Conservation (phyloP, 805 yeast species). For the Yarrowia sp. region DNA sequence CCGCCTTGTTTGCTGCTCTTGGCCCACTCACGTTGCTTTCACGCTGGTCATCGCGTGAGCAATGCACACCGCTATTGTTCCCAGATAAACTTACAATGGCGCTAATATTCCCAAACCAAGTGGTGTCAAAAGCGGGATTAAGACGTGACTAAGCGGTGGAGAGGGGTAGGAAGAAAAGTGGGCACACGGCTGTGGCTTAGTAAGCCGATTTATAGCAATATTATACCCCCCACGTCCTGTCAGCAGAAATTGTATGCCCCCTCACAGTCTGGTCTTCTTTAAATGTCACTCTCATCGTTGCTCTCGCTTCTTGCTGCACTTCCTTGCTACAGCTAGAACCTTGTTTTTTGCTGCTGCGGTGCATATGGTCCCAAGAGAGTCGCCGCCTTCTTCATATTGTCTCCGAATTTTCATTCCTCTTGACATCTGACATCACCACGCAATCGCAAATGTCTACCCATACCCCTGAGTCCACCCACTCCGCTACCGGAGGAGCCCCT, state of each 20-base stretch:
- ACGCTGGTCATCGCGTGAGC: conserved; percentile 7
- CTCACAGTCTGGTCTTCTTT: no score
- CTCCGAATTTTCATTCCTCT: background rate
- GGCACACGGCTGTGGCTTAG: background rate
- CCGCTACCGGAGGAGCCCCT: background rate
- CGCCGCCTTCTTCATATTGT: background rate
- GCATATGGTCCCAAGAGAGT: conserved; percentile 1
- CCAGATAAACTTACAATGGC: background rate
- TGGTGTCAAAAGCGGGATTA: background rate
- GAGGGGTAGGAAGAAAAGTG: background rate
- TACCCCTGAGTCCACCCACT: background rate
- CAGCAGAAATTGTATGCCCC: no score
- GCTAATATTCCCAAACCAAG: background rate
- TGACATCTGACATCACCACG: background rate
- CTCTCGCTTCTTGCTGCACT: conserved; percentile 18
- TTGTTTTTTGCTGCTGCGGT: background rate
- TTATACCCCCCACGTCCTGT: no score
- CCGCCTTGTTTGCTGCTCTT: background rate
- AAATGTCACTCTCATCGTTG: background rate
- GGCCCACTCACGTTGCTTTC: background rate
- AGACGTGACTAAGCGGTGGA: background rate
- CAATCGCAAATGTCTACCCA: conserved; percentile 1
- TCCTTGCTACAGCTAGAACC: conserved; percentile 28
- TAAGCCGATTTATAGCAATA: no score
- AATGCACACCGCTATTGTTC: background rate